Conservation (phyloP, 768 basidiomycete genomes). For the Panellus pusillus region DNA sequence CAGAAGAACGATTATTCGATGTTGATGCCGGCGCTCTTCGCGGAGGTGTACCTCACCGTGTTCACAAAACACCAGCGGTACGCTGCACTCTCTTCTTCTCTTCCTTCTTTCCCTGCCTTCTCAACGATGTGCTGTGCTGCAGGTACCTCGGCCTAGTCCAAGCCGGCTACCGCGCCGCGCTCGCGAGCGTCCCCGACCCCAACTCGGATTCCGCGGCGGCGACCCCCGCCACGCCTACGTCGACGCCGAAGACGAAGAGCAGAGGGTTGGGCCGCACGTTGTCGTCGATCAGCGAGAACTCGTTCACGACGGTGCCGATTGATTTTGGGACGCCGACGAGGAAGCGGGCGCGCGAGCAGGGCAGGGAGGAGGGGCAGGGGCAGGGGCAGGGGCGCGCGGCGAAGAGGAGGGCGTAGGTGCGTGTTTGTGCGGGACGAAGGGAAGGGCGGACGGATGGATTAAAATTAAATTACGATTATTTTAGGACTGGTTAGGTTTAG, state of each 20-base stretch:
- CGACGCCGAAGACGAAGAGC: constrained; percentile 22
- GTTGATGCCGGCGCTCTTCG: constrained; percentile 64
- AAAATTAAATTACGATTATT: too few species aligned
- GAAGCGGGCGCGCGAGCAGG: too few species aligned
- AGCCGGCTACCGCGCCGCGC: constrained; percentile 56
- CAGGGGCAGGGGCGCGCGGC: too few species aligned
- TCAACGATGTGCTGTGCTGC: background rate
- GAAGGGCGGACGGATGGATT: too few species aligned
- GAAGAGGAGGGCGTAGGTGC: too few species aligned
- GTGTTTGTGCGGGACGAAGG: too few species aligned
- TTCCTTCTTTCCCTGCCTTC: background rate
- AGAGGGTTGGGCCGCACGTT: constrained; percentile 21
- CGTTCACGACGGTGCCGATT: constrained; percentile 47
- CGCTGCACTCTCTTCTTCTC: constrained; percentile 11
- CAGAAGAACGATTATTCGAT: constrained; percentile 60
- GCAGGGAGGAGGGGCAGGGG: too few species aligned
- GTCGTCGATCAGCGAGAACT: constrained; percentile 36
- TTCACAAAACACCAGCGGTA: constrained; percentile 63
- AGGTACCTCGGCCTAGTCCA: constrained; percentile 66
- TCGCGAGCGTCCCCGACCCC: constrained; percentile 28
- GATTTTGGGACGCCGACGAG: constrained; percentile 32
- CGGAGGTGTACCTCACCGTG: constrained; percentile 66
- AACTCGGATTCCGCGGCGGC: constrained; percentile 11
- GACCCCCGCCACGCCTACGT: constrained; percentile 30
- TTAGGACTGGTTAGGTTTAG: too few species aligned